Conservation (phyloP, 352 stramenopile genomes). For the Phytophthora meadii region DNA sequence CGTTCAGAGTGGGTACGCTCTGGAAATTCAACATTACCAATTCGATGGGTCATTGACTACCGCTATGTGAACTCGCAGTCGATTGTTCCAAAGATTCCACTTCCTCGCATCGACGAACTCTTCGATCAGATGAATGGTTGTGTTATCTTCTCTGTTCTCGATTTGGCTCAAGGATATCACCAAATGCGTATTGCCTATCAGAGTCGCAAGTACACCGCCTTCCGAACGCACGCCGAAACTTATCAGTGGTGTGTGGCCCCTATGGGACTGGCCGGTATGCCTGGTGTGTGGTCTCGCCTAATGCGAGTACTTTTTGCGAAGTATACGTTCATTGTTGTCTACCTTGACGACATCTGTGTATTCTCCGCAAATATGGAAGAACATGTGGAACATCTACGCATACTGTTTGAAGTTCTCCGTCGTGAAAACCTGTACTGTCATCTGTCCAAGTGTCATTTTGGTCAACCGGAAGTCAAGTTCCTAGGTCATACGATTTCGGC, state of each 20-base stretch:
- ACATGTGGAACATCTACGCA: constrained; percentile 29
- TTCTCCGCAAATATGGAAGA: constrained; percentile 37
- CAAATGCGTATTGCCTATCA: constrained; percentile 26
- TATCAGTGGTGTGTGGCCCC: constrained; percentile 55
- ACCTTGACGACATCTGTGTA: constrained; percentile 48
- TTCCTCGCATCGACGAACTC: constrained; percentile 22
- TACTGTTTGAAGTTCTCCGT: constrained; percentile 28
- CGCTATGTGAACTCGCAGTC: constrained; percentile 16
- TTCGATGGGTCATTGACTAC: constrained; percentile 31
- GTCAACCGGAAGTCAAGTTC: constrained; percentile 2
- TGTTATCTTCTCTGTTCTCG: constrained; percentile 30
- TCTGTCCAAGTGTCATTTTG: constrained; percentile 37
- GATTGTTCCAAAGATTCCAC: constrained; percentile 23
- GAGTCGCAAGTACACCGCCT: constrained; percentile 37
- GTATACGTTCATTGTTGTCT: constrained; percentile 46
- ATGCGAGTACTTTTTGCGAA: constrained; percentile 45
- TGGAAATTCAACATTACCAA: constrained; percentile 7
- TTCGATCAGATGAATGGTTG: constrained; percentile 23
- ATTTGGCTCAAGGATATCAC: constrained; percentile 43
- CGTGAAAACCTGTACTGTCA: constrained; percentile 25
- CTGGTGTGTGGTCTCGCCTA: constrained; percentile 44
- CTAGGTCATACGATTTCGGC: constrained; percentile 28
- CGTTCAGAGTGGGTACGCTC: constrained; percentile 23
- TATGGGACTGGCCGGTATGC: constrained; percentile 51
- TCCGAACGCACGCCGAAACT: constrained; percentile 41